Percentiles rank a stretch among this genome's conserved stretches.
Conservation (phyloP, 164 flowering plant species). For the Dillenia turbinata region DNA sequence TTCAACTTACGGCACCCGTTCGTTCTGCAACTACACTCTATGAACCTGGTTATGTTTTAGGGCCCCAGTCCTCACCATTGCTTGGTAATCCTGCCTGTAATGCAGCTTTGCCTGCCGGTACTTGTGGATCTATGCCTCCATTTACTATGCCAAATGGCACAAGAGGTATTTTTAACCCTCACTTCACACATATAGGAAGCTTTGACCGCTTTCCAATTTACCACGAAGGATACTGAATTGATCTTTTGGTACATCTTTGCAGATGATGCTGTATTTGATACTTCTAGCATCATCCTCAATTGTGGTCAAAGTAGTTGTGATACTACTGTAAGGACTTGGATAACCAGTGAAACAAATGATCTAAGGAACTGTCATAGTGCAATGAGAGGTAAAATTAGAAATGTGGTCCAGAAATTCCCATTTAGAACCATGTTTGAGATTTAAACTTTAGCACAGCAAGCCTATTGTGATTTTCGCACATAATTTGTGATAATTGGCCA, state of each 20-base stretch:
- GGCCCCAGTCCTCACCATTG: conserved; percentile 46
- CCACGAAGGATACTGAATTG: background rate
- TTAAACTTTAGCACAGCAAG: too few species aligned
- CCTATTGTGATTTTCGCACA: too few species aligned
- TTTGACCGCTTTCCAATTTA: too few species aligned
- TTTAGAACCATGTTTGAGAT: too few species aligned
- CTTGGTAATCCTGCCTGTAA: conserved; percentile 34
- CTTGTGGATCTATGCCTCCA: conserved; percentile 32
- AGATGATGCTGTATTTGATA: conserved; percentile 27
- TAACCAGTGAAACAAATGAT: conserved; percentile 8
- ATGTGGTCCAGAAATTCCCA: too few species aligned
- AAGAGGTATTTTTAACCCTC: conserved; percentile 32
- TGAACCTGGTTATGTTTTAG: conserved; percentile 42
- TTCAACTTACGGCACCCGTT: conserved; percentile 38
- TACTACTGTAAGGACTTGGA: conserved; percentile 20
- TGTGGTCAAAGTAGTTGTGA: conserved; percentile 30
- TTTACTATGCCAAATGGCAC: conserved; percentile 19
- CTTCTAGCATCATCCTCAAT: conserved; percentile 6
- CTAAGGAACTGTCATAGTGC: conserved; percentile 10
- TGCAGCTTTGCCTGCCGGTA: conserved; percentile 51
- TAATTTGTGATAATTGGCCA: too few species aligned
- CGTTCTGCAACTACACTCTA: conserved; percentile 37
- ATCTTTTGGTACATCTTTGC: background rate
- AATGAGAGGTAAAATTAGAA: conserved; percentile 20
- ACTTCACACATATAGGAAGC: conserved; percentile 4